A percentile compares a stretch with the other conserved stretches of the same genome.
phyloP scores from a whole-genome alignment of 106 monocot species.

The Posidonia australis region DNA sequence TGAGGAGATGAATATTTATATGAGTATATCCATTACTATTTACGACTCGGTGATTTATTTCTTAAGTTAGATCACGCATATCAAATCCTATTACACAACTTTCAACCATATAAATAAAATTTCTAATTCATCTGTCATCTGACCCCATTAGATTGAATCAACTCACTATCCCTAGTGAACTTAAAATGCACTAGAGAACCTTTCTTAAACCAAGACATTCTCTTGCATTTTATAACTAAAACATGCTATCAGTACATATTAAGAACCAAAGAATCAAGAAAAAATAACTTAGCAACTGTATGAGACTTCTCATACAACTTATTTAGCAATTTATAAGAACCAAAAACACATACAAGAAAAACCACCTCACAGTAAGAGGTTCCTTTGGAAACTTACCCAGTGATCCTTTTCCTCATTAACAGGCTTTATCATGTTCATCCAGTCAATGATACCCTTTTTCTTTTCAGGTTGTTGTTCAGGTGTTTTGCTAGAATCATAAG shows the following conservation, averaged over 20 bases:
- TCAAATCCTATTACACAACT: not conserved
- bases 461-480: conserved; percentile 60
- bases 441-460: conserved; percentile 60
- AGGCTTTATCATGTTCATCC: conserved; percentile 77
- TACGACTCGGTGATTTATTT: not conserved
- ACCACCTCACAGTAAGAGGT: not conserved
- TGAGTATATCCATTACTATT: not conserved
- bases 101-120: not conserved
- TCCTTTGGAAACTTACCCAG: conserved; percentile 43
- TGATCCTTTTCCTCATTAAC: conserved; percentile 91
- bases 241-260: too few species aligned
- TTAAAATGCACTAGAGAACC: too few species aligned
- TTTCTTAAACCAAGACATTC: too few species aligned
- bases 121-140: too few species aligned
- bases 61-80: not conserved
- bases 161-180: too few species aligned
- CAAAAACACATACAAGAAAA: not conserved
- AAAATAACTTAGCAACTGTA: not conserved
- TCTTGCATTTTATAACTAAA: too few species aligned
- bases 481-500: conserved; percentile 39
- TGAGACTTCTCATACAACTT: not conserved
- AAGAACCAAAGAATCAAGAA: not conserved
- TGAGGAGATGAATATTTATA: not conserved
- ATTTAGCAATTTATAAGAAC: not conserved
- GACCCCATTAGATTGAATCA: too few species aligned